Percentiles rank a stretch among this genome's conserved stretches.
Conservation (phyloP, 1,284 basidiomycete genomes). For the Paramarasmius palmivorus region DNA sequence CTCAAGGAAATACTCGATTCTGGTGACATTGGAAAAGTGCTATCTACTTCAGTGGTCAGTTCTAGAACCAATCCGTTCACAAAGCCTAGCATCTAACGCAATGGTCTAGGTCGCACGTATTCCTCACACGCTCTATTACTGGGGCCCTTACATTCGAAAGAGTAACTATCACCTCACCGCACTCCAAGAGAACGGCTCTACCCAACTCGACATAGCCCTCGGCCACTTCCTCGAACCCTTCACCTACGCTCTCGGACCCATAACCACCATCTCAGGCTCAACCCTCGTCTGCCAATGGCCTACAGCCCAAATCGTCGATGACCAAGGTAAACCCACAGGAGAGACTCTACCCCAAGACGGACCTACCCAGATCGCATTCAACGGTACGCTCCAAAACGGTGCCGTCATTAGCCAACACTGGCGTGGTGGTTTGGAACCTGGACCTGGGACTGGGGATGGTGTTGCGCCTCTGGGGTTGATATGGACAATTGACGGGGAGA, state of each 20-base stretch:
- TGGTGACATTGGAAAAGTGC: constrained; percentile 32
- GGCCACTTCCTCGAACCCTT: constrained; percentile 32
- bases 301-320: constrained; percentile 25
- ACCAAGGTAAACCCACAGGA: constrained; percentile 24
- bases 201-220: constrained; percentile 27
- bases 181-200: constrained; percentile 20
- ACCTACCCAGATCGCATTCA: constrained; percentile 30
- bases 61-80: too few relatives aligned
- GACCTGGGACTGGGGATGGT: constrained; percentile 21
- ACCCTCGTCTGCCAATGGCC: constrained; percentile 26
- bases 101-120: not conserved
- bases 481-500: constrained; percentile 39
- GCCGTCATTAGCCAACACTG: constrained; percentile 27
- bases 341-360: constrained; percentile 19
- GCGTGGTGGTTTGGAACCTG: constrained; percentile 23
- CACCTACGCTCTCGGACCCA: constrained; percentile 30
- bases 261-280: constrained; percentile 28
- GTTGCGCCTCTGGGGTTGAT: constrained; percentile 19
- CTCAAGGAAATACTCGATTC: constrained; percentile 30
- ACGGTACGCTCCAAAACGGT: constrained; percentile 28
- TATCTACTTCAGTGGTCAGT: constrained; percentile 30
- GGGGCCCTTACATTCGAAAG: not conserved
- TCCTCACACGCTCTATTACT: not conserved
- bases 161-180: too few relatives aligned
- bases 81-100: too few relatives aligned